Conservation (phyloP, 1,284 basidiomycete genomes). For the Puccinia polysora region DNA sequence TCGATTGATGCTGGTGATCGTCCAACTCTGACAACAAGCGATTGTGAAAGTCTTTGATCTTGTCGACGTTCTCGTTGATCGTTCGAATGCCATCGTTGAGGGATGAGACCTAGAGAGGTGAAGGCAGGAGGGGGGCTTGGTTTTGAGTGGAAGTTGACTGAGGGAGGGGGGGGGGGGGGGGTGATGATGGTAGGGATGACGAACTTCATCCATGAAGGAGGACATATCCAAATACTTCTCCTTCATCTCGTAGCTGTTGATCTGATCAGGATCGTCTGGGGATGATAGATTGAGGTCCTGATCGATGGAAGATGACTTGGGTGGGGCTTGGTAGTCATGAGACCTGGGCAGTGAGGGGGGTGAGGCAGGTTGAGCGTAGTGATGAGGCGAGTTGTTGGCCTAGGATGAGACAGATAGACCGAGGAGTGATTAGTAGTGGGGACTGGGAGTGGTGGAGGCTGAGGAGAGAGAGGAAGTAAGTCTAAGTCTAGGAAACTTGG, state of each 20-base stretch:
- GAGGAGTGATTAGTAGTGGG: no score
- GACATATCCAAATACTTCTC: conserved; percentile 36
- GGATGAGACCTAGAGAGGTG: conserved; percentile 16
- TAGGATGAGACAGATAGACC: neutral
- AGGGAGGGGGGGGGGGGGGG: no score
- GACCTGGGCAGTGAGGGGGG: neutral
- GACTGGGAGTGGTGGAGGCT: no score
- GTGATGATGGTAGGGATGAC: neutral
- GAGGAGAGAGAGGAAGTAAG: neutral
- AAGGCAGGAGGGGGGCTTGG: no score
- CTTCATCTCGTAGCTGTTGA: conserved; percentile 39
- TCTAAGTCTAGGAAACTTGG: neutral
- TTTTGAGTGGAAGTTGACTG: neutral
- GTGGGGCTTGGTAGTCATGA: neutral
- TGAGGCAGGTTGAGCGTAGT: conserved; percentile 7
- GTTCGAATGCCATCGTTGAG: conserved; percentile 37
- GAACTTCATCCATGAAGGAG: conserved; percentile 36
- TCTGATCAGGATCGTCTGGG: conserved; percentile 8
- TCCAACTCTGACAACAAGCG: conserved; percentile 31
- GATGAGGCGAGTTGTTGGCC: conserved; percentile 7
- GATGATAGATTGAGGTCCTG: neutral
- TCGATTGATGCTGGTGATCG: conserved; percentile 27
- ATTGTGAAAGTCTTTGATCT: conserved; percentile 26
- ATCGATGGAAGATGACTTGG: neutral
- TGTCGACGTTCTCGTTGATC: conserved; percentile 38